Evolutionary conservation across 1,139 yeast genomes (phyloP).

Genomic region (Sugiyamaella sp.): DNA sequence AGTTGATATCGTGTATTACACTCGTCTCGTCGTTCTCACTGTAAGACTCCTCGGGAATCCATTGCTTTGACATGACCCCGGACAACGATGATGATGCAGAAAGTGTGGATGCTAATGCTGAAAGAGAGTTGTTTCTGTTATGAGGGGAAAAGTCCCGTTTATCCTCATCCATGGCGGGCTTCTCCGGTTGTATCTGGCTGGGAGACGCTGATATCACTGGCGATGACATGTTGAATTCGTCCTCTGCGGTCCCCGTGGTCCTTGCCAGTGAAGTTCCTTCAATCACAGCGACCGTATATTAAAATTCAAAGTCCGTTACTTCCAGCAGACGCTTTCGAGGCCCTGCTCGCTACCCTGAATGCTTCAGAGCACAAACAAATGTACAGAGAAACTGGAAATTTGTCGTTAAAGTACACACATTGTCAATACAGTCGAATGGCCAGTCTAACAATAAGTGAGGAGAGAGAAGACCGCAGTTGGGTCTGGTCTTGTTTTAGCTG

Average conservation of each 20-base stretch:
- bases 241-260: neutral
- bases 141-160: conserved; percentile 4
- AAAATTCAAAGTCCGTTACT: no score
- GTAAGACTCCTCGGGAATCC: conserved; percentile 18
- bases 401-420: conserved; percentile 16
- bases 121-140: conserved; percentile 26
- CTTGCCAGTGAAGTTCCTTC: neutral
- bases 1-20: conserved; percentile 2
- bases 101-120: conserved; percentile 35
- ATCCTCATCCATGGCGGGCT: conserved; percentile 1
- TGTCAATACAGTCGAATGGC: conserved; percentile 9
- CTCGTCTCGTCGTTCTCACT: conserved; percentile 21
- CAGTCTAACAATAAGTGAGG: neutral
- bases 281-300: no score
- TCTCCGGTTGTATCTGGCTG: neutral
- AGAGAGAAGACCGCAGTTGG: neutral
- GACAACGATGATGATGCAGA: conserved; percentile 39
- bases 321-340: no score
- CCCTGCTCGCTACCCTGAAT: neutral
- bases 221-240: neutral
- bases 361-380: conserved; percentile 19
- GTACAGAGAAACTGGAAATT: conserved; percentile 15
- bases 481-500: no score
- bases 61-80: conserved; percentile 29
- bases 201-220: neutral